These are phyloP conservation scores for Mediolabrus comicus DNA, from an alignment of 108 stramenopile genomes.

Conservation along the genomic window DNA sequence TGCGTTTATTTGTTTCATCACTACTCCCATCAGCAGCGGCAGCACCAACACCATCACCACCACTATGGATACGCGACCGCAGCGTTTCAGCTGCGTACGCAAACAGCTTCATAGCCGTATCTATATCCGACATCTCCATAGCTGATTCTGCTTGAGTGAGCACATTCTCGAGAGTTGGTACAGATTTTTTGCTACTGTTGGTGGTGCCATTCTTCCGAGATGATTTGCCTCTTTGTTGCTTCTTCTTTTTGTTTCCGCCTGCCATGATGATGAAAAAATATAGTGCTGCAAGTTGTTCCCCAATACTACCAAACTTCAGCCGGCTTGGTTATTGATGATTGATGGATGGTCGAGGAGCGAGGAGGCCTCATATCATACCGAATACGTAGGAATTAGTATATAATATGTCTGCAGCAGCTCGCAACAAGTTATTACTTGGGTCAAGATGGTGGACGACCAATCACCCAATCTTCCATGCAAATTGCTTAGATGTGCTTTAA, in stretches of 20 bases:
- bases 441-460: too few species aligned
- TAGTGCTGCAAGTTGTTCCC: background rate
- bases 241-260: constrained; percentile 36
- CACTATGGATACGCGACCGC: constrained; percentile 22
- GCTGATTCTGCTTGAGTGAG: constrained; percentile 41
- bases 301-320: too few species aligned
- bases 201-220: constrained; percentile 9
- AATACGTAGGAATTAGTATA: too few species aligned
- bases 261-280: constrained; percentile 8
- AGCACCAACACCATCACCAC: background rate
- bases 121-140: constrained; percentile 43
- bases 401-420: too few species aligned
- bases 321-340: too few species aligned
- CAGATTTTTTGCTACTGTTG: constrained; percentile 11
- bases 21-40: background rate
- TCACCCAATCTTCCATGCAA: background rate
- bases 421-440: too few species aligned
- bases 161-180: constrained; percentile 35
- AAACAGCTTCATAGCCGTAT: constrained; percentile 36
- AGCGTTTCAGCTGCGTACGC: constrained; percentile 31
- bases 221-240: constrained; percentile 25
- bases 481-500: constrained; percentile 14
- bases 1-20: constrained; percentile 20
- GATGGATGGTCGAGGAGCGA: too few species aligned
- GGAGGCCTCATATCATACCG: too few species aligned